A percentile compares a stretch with the other conserved stretches of the same genome.
Evolutionary conservation across 2,329 filamentous ascomycete genomes (phyloP).

Genomic region (Aspergillus awamori): DNA sequence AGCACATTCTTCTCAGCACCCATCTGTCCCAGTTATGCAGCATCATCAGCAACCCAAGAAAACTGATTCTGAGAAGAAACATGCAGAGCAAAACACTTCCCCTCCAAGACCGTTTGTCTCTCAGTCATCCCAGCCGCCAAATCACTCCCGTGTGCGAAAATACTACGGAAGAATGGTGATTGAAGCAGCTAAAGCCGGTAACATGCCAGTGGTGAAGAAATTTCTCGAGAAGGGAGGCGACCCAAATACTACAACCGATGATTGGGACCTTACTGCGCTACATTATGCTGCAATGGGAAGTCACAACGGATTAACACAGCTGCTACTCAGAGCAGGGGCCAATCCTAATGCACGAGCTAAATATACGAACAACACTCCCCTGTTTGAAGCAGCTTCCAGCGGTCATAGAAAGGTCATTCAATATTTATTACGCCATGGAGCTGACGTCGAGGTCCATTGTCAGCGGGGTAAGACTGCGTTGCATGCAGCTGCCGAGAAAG

Average conservation of each 20-base stretch:
- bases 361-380: background rate
- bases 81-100: background rate
- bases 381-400: constrained; percentile 1
- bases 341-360: background rate
- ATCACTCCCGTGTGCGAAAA: background rate
- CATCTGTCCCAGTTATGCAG: background rate
- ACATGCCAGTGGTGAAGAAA: background rate
- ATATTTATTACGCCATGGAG: background rate
- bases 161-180: background rate
- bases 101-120: background rate
- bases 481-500: constrained; percentile 1
- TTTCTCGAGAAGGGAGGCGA: background rate
- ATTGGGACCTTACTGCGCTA: background rate
- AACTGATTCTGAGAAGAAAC: background rate
- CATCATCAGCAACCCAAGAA: background rate
- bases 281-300: background rate
- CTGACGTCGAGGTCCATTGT: background rate
- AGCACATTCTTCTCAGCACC: too few species aligned
- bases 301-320: background rate
- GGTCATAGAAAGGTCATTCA: background rate
- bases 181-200: background rate
- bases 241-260: background rate
- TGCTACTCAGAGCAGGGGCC: constrained; percentile 2
- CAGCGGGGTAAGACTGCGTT: background rate
- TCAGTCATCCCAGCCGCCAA: background rate